A percentile compares a stretch with the other conserved stretches of the same genome.
Evolutionary conservation across 331 rosid genomes (phyloP).

Genomic region (Pyrus hybrid): DNA sequence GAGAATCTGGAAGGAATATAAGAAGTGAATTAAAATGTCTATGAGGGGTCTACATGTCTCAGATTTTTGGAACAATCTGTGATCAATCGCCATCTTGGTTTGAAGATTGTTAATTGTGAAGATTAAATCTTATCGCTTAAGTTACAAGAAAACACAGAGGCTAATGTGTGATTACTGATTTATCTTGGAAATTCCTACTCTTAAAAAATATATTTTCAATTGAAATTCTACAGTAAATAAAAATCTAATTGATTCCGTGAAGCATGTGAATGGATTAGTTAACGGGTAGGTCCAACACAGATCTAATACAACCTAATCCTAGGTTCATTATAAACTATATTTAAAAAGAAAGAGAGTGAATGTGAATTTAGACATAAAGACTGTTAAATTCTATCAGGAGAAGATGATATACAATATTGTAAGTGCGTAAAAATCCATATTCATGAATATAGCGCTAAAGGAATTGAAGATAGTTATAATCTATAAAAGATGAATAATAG

Average conservation of each 20-base stretch:
- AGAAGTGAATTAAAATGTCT: constrained; percentile 15
- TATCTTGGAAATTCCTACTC: neutral
- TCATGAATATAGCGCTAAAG: neutral
- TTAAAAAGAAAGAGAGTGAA: neutral
- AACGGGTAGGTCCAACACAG: neutral
- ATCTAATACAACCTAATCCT: neutral
- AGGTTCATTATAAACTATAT: neutral
- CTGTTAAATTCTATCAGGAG: neutral
- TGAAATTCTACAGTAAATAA: constrained; percentile 9
- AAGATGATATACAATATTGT: neutral
- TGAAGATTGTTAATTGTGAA: constrained; percentile 18
- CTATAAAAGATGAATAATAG: too few species aligned
- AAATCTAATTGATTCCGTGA: constrained; percentile 9
- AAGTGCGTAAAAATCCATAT: neutral
- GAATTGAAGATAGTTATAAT: too few species aligned
- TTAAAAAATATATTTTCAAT: neutral
- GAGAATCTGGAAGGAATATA: neutral
- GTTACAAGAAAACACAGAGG: constrained; percentile 25
- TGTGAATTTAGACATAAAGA: neutral
- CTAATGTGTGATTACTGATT: constrained; percentile 11
- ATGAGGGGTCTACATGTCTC: constrained; percentile 45
- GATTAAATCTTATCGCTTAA: constrained; percentile 34
- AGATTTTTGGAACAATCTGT: constrained; percentile 33
- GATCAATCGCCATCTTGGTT: constrained; percentile 35
- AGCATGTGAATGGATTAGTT: constrained; percentile 9